phyloP scores from a whole-genome alignment of 169 alveolate species.

The Plasmodium knowlesi region DNA sequence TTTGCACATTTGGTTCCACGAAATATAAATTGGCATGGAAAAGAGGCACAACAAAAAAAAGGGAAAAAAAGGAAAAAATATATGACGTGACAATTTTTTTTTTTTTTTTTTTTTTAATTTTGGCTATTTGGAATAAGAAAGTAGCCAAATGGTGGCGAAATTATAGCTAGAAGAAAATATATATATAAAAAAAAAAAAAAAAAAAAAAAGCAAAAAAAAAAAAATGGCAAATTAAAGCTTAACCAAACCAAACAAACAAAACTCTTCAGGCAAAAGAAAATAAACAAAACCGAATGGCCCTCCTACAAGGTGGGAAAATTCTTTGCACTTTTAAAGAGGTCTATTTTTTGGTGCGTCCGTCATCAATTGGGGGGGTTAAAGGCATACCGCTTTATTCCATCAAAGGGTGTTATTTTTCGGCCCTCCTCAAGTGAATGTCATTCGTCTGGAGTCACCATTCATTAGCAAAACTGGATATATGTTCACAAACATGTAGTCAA shows the following conservation, averaged over 20 bases:
- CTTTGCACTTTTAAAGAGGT: slow-evolving; percentile 6
- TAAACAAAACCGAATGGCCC: neutral
- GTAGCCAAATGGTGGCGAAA: neutral
- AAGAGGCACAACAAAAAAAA: slow-evolving; percentile 24
- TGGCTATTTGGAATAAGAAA: slow-evolving; percentile 48
- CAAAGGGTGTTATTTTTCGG: neutral
- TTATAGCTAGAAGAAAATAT: neutral
- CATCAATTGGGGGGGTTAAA: neutral
- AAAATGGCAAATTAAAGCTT: neutral
- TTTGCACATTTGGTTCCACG: slow-evolving; percentile 63
- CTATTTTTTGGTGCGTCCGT: slow-evolving; percentile 14
- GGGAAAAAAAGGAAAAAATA: neutral
- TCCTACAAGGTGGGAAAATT: neutral
- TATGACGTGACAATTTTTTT: slow-evolving; percentile 35
- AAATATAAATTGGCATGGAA: neutral
- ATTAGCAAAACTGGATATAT: neutral
- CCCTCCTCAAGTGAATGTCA: neutral
- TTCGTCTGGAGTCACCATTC: slow-evolving; percentile 5
- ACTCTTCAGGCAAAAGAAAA: neutral
- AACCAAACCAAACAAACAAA: neutral
- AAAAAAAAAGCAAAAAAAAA: neutral
- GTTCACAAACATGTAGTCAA: neutral
- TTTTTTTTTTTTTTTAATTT: slow-evolving; percentile 6
- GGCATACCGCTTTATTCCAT: neutral
- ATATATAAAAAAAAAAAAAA: slow-evolving; percentile 3